Evolutionary conservation across 352 stramenopile species (phyloP).

Genomic region (Phytophthora citrophthora): DNA sequence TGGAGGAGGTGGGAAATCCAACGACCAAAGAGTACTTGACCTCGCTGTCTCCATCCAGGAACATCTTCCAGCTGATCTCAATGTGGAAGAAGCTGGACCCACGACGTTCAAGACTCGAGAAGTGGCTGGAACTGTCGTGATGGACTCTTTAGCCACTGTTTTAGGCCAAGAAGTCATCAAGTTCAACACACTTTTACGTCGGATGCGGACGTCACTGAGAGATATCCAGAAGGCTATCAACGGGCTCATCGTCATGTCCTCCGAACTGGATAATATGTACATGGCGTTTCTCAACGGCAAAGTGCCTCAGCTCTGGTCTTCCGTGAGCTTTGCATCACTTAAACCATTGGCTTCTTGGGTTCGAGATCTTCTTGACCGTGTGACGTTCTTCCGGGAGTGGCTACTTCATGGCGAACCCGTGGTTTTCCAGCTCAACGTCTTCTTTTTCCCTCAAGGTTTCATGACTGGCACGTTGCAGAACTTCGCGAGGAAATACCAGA

Average conservation of each 20-base stretch:
- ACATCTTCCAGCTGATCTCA: conserved; percentile 62
- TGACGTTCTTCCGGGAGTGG: conserved; percentile 94
- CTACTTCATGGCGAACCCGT: conserved; percentile 90
- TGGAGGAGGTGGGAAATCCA: conserved; percentile 72
- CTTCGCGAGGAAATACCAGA: conserved; percentile 94
- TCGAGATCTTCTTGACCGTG: conserved; percentile 86
- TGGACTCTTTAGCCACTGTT: conserved; percentile 94
- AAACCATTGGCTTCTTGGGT: conserved; percentile 94
- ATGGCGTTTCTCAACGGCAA: conserved; percentile 92
- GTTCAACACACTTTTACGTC: conserved; percentile 91
- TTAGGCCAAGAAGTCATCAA: conserved; percentile 95
- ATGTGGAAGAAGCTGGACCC: conserved; percentile 85
- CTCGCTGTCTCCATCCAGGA: conserved; percentile 75
- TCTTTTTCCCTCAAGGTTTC: conserved; percentile 97
- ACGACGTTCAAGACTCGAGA: conserved; percentile 92
- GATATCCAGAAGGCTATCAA: conserved; percentile 88
- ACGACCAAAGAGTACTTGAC: conserved; percentile 88
- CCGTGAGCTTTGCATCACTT: conserved; percentile 92
- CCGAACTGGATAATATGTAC: conserved; percentile 97
- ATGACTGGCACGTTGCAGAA: conserved; percentile 96
- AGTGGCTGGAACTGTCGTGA: conserved; percentile 83
- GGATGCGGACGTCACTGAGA: conserved; percentile 82
- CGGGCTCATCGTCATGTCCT: conserved; percentile 94
- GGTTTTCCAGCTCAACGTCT: conserved; percentile 92
- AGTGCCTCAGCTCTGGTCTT: conserved; percentile 89